Base-by-base conservation (phyloP, 208 protist genomes). In the Trypanosoma vivax region DNA sequence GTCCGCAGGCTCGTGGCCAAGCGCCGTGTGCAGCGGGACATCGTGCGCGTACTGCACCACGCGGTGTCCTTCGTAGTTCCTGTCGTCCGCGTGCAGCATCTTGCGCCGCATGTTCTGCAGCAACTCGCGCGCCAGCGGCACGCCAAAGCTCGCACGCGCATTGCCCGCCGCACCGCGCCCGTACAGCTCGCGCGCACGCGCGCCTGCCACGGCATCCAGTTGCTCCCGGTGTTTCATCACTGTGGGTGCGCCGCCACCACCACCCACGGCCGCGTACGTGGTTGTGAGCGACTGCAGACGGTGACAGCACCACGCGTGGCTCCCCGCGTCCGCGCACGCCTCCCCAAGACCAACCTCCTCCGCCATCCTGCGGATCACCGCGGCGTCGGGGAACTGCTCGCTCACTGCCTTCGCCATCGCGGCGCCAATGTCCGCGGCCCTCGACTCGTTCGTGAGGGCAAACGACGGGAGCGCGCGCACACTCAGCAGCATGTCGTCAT, bases 91-190 rank as follows among this genome's bases (percentile, higher is more conserved):
- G 3, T 40, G 23, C 2, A 35, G 38, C 51, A 58, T 58, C 27
- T 33, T 48, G 19, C 3, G n/a, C 13, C 51, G 51, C 55, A 61
- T 61, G 38, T 61, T 61, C 29, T 7, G 6, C 40, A 61, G 42
- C 55, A 61, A 3, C 37, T 46, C 40, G n/a, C 27, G 42, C 30
- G 18, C 43, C 2, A 61, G 45, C 13, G 35, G 35, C 42, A 43
- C 42, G 27, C 55, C 55, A 35, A 52, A 21, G 28, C 42, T 61
- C 23, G 42, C 55, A 18, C 55, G 55, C 5, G 5, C 27, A 21
- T 6, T 33, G 4, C 33, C 18, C 5, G 6, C 13, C 11, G 47
- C 23, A 27, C 28, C 40, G 47, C 43, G 35, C 1, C 47, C 47
- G 13, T 50, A 45, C 4, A 43, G n/a, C 14, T 25, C 25, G n/a